Base-by-base conservation (phyloP, 139 green algal species). In the Diplosphaera chodatii region DNA sequence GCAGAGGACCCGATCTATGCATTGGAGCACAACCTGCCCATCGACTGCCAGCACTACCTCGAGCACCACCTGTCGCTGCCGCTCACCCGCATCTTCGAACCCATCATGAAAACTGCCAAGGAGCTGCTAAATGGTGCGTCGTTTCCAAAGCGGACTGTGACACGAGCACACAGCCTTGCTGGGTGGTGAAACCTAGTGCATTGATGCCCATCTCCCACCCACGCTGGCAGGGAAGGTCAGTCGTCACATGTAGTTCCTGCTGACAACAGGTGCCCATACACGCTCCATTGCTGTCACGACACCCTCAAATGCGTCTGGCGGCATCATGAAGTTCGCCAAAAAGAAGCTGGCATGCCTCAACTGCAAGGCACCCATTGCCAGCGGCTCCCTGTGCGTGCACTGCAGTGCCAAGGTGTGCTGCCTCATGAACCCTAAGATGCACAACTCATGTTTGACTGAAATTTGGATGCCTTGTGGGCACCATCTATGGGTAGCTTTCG, bases 1-100 rank as follows among this genome's bases (percentile, higher is more conserved):
- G 94, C 94, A 1, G 95, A 99, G 85, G 95, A 98, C 80, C 95
- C 95, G 30, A 97, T 99, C 74, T 98, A 91, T 70, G 95, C 92
- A 34, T 81, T 99, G 64, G 90, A 96, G 71, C 83, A 99, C 89
- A 96, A 94, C 83, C 79, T 99, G 34, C 93, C 95, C 71, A 98
- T 99, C 79, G 95, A 99, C 78, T 84, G 79, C 69, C 86, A 97
- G 79, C 93, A 99, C 82, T 99, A 99, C 85, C 78, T 99, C 75
- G 95, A 98, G 66, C 92, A 99, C 83, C 91, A 98, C 79, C 82
- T 99, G 25, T 72, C 73, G 21, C 84, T 91, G 83, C 95, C 95
- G 18, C 84, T 99, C 32, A 77, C 93, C 76, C 86, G 95, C 64
- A 91, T 99, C 41, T 99, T 99, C 78, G 91, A 96, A 76, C 94